Percentiles rank a stretch among this genome's conserved stretches.
Conservation (phyloP, 495 filamentous ascomycete genomes). For the Neurospora hispaniola region DNA sequence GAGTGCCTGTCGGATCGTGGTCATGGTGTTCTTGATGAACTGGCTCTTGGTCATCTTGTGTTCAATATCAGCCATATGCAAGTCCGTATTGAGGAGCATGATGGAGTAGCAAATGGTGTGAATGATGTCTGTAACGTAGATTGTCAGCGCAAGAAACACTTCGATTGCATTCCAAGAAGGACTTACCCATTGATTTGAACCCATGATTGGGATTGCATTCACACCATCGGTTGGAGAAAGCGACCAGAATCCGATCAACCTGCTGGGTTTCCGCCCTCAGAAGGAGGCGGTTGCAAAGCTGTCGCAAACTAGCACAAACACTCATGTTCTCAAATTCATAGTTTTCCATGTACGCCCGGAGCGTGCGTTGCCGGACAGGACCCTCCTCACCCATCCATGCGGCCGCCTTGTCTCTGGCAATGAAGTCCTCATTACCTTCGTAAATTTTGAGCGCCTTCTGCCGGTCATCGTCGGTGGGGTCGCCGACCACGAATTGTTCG, state of each 20-base stretch:
- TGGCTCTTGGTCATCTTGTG: slow-evolving; percentile 90
- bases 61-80: slow-evolving; percentile 89
- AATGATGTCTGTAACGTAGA: slow-evolving; percentile 59
- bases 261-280: slow-evolving; percentile 93
- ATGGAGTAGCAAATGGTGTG: slow-evolving; percentile 97
- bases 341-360: slow-evolving; percentile 83
- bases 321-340: slow-evolving; percentile 80
- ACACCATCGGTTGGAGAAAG: slow-evolving; percentile 83
- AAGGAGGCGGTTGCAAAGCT: slow-evolving; percentile 71
- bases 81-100: slow-evolving; percentile 88
- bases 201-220: slow-evolving; percentile 89
- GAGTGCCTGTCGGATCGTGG: slow-evolving; percentile 70
- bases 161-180: not conserved
- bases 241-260: slow-evolving; percentile 84
- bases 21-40: slow-evolving; percentile 94
- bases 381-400: slow-evolving; percentile 81
- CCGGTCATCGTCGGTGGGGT: slow-evolving; percentile 53
- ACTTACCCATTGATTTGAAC: slow-evolving; percentile 77
- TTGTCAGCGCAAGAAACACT: slow-evolving; percentile 3
- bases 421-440: slow-evolving; percentile 73
- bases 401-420: slow-evolving; percentile 65
- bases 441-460: slow-evolving; percentile 73
- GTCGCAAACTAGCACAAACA: slow-evolving; percentile 67
- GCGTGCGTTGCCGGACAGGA: slow-evolving; percentile 49
- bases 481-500: slow-evolving; percentile 29